A percentile compares a stretch with the other conserved stretches of the same genome.
Evolutionary conservation across 2,329 filamentous ascomycete genomes (phyloP).

Genomic region (Ophiostoma ulmi): DNA sequence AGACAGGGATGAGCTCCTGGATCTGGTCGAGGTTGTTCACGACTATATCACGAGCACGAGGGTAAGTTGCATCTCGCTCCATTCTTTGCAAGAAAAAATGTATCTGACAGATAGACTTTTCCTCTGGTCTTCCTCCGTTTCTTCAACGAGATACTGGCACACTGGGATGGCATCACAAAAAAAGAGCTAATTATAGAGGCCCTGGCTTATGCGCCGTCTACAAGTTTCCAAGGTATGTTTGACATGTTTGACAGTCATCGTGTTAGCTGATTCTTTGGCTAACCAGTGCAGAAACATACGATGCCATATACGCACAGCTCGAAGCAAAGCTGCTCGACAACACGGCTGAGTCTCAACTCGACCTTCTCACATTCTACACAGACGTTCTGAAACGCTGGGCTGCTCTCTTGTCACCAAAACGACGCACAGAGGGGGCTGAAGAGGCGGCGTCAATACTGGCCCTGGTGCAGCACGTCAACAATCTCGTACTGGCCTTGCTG

Average conservation of each 20-base stretch:
- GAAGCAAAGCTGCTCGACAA: conserved; percentile 49
- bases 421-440: conserved; percentile 25
- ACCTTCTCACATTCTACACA: conserved; percentile 63
- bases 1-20: conserved; percentile 45
- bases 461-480: conserved; percentile 47
- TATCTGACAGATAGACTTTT: conserved; percentile 19
- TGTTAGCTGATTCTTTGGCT: background rate
- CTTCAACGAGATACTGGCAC: conserved; percentile 48
- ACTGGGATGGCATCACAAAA: conserved; percentile 59
- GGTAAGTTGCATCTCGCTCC: conserved; percentile 36
- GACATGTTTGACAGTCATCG: conserved; percentile 24
- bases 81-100: background rate
- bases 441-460: conserved; percentile 35
- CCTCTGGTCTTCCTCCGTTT: conserved; percentile 32
- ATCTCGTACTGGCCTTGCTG: conserved; percentile 54
- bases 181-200: conserved; percentile 53
- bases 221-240: conserved; percentile 50
- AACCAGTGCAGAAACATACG: conserved; percentile 44
- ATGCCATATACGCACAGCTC: conserved; percentile 46
- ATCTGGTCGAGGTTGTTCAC: conserved; percentile 51
- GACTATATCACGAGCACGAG: conserved; percentile 54
- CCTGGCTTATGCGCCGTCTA: conserved; percentile 51
- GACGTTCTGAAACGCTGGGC: conserved; percentile 59
- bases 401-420: conserved; percentile 40
- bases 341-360: conserved; percentile 48